A percentile compares a stretch with the other conserved stretches of the same genome.
phyloP scores from a whole-genome alignment of 169 alveolate genomes.

The Eimeria brunetti region DNA sequence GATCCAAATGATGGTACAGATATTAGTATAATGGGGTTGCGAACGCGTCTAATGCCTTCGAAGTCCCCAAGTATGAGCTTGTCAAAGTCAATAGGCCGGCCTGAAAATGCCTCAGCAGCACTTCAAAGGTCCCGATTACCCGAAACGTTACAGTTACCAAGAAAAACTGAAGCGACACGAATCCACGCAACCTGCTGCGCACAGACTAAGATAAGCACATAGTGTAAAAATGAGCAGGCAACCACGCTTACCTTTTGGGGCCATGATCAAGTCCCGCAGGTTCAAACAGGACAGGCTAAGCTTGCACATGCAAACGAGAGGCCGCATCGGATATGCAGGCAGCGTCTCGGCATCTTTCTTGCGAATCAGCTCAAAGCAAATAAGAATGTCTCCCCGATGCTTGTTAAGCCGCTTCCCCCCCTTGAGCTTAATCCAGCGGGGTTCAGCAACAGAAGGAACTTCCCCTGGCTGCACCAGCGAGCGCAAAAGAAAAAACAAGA shows the following conservation, averaged over 20 bases:
- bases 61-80: conserved; percentile 30
- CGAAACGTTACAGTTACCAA: neutral
- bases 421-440: conserved; percentile 92
- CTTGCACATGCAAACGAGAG: conserved; percentile 87
- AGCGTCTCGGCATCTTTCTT: conserved; percentile 88
- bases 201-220: neutral
- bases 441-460: conserved; percentile 83
- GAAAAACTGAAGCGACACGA: neutral
- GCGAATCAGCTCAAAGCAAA: conserved; percentile 90
- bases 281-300: conserved; percentile 87
- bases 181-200: neutral
- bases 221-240: neutral
- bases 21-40: conserved; percentile 56
- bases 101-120: conserved; percentile 17
- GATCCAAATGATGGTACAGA: conserved; percentile 74
- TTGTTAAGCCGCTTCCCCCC: conserved; percentile 82
- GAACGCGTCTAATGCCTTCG: conserved; percentile 74
- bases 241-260: conserved; percentile 73
- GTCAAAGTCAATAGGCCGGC: conserved; percentile 65
- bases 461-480: conserved; percentile 59
- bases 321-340: conserved; percentile 92
- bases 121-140: neutral
- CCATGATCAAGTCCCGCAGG: conserved; percentile 86
- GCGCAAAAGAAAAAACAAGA: neutral
- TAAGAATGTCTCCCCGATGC: conserved; percentile 86